Conservation (phyloP, 2,329 filamentous ascomycete genomes). For the Bertia moriformis region DNA sequence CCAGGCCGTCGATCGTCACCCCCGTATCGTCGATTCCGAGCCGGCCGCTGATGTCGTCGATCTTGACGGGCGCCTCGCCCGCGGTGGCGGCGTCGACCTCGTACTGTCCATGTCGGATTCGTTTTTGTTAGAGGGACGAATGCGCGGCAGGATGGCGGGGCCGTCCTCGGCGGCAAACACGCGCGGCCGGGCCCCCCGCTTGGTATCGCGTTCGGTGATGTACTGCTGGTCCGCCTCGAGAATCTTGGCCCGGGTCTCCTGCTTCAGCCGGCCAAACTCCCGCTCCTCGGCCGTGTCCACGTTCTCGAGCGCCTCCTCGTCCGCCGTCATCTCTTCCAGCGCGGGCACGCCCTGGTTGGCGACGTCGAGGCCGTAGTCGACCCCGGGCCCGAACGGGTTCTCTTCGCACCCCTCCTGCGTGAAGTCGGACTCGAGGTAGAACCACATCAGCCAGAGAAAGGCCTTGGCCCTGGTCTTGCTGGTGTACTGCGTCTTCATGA, state of each 20-base stretch:
- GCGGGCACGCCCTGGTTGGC: conserved; percentile 57
- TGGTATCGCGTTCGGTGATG: conserved; percentile 43
- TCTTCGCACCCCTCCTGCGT: conserved; percentile 72
- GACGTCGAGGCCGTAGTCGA: conserved; percentile 49
- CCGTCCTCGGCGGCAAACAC: conserved; percentile 32
- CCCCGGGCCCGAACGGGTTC: conserved; percentile 73
- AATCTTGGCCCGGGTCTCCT: conserved; percentile 61
- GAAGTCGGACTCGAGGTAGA: conserved; percentile 93
- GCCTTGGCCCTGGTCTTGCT: conserved; percentile 73
- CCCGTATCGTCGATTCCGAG: not conserved
- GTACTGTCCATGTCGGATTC: conserved; percentile 38
- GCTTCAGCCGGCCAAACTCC: conserved; percentile 58
- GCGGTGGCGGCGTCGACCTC: conserved; percentile 34
- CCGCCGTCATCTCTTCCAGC: conserved; percentile 48
- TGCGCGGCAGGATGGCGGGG: conserved; percentile 44
- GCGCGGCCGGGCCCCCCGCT: conserved; percentile 30
- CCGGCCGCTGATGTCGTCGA: not conserved
- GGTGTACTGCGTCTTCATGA: conserved; percentile 76
- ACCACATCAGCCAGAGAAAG: conserved; percentile 98
- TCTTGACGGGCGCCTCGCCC: conserved; percentile 17
- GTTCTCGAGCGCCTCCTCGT: conserved; percentile 56
- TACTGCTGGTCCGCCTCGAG: conserved; percentile 63
- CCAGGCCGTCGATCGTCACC: not conserved
- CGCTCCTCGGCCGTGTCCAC: conserved; percentile 58
- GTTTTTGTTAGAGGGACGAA: conserved; percentile 48